Evolutionary conservation across 495 filamentous ascomycete species (phyloP), one percentile per base, ranked within the genome.

Genomic region (Staphylotrichum tortipilum): DNA sequence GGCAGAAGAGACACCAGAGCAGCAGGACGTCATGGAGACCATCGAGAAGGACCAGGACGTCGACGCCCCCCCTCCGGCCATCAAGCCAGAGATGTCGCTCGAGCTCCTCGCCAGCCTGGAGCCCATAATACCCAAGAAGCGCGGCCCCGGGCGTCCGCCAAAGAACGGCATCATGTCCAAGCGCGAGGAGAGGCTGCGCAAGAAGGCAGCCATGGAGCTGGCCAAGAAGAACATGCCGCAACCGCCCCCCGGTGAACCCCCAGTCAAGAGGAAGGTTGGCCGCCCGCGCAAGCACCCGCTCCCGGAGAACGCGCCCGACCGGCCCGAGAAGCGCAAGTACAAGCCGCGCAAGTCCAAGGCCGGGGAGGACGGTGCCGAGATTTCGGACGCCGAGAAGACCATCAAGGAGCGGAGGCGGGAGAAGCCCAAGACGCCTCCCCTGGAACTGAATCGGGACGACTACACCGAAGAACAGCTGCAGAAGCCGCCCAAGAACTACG

Each of bases 91-190:
- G 40, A 65, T 61, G 49, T 59, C 59, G 15, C 60, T 63, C 7
- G 57, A 60, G 19, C 40, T 56, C 36, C 59, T 66, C 14, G 51
- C 44, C 29, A 53, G 60, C 12, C 57, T 70, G 23, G 50, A 57
- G 6, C 55, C 68, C 5, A 57, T 68, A 4, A 56, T 68, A 5
- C 72, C 74, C 3, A 87, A 81, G 60, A 85, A 88, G 46, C 83
- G 86, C 45, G 89, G 89, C 10, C 89, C 89, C 37, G 89, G 89
- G 28, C 72, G 89, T 45, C 89, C 89, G 37, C 89, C 89, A 8
- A 94, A 94, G 73, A 85, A 94, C 64, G 89, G 89, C 7, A 81
- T 92, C 61, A 89, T 94, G 79, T 95, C 89, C 7, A 94, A 94
- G 70, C 78, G 88, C 31, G 86, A 88, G 64, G 73, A 83, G 53